phyloP scores from a whole-genome alignment of 257 asterid species.

The Nicotiana otophora region DNA sequence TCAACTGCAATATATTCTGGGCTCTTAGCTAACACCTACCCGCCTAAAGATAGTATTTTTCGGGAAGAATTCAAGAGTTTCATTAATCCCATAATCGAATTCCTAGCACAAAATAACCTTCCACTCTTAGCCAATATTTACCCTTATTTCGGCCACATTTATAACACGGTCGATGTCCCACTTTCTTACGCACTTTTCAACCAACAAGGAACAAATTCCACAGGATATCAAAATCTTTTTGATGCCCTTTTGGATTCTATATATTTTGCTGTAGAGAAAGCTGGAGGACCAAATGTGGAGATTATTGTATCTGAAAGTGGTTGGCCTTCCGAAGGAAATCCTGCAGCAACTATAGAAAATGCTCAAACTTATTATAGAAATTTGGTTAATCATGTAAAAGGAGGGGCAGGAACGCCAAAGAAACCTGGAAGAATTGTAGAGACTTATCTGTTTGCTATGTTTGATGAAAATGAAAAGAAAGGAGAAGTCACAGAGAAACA shows the following conservation, averaged over 20 bases:
- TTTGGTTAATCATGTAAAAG: not conserved
- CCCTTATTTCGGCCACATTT: constrained; percentile 33
- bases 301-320: constrained; percentile 38
- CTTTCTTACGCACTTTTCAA: constrained; percentile 33
- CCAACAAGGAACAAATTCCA: not conserved
- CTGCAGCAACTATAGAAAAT: not conserved
- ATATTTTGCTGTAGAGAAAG: constrained; percentile 36
- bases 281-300: constrained; percentile 14
- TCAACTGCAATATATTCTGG: constrained; percentile 27
- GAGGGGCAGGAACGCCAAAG: constrained; percentile 17
- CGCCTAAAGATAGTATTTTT: constrained; percentile 23
- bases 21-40: constrained; percentile 17
- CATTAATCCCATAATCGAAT: constrained; percentile 19
- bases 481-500: constrained; percentile 12
- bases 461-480: constrained; percentile 20
- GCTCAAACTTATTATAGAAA: constrained; percentile 18
- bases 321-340: constrained; percentile 30
- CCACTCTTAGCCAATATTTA: constrained; percentile 35
- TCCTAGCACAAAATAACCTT: not conserved
- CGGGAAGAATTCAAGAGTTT: not conserved
- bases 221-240: constrained; percentile 28
- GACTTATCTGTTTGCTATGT: constrained; percentile 20
- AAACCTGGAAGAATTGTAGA: constrained; percentile 10
- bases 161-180: not conserved
- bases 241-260: constrained; percentile 34